Evolutionary conservation across 345 rosid species (phyloP), one percentile per base, ranked within the genome.

Genomic region (Eucalyptus grandis): DNA sequence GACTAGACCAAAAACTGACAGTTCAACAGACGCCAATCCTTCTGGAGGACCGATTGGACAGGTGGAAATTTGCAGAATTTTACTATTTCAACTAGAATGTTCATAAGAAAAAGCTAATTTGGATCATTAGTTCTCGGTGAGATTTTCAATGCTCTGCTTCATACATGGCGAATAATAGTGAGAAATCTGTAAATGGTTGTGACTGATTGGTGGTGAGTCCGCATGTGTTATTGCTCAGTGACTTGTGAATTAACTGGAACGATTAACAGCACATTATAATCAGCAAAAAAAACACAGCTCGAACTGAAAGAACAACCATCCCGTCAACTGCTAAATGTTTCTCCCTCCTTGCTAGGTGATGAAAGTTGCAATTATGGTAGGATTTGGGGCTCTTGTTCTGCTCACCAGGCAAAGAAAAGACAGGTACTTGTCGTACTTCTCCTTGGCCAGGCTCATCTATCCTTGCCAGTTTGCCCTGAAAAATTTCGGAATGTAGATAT

Each of bases 341-440:
- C 87, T n/a, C 26, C 43, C 37, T 88, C 30, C 24, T 16, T 83
- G 43, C 86, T 89, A 95, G 96, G 92, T 92, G 88, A 80, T 93
- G 91, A 94, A 88, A 88, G 90, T 89, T 69, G 93, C 91, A 67
- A 93, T 94, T 92, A 95, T 93, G 93, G 92, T 94, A n/a, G 96
- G 96, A 3, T 95, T 95, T 90, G 96, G 95, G 69, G 69, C 95
- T 50, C 94, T 95, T 85, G 96, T 95, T 92, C 65, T 95, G 87
- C 89, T 95, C 87, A 94, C 96, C 13, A 93, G 96, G 90, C 92
- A 93, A 90, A 89, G 90, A 90, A 92, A 90, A 44, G 86, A 56
- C 92, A 89, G 95, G 96, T 94, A 91, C 44, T 46, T 51, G 46
- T 51, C 53, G 27, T 21, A 77, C 47, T 77, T 77, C 14, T 37